A percentile compares a stretch with the other conserved stretches of the same genome.
Evolutionary conservation across 257 asterid genomes (phyloP).

Genomic region (Przewalskia tangutica): DNA sequence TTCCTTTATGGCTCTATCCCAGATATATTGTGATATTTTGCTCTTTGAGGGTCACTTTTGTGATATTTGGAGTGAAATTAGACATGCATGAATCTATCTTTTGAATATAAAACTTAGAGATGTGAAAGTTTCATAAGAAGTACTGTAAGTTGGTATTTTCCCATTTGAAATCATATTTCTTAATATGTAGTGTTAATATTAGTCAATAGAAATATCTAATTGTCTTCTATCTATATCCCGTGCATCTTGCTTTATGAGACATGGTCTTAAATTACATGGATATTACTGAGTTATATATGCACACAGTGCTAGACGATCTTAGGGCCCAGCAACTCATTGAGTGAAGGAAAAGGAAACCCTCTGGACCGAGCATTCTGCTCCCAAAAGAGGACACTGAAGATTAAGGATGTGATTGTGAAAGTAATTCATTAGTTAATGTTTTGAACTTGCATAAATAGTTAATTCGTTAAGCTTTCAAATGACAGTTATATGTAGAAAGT

Average conservation of each 20-base stretch:
- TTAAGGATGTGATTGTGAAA: not conserved
- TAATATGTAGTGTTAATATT: no score
- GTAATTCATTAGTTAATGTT: not conserved
- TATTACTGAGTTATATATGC: not conserved
- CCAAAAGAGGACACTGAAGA: not conserved
- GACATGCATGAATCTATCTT: not conserved
- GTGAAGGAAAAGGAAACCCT: not conserved
- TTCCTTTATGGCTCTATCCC: not conserved
- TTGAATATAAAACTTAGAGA: not conserved
- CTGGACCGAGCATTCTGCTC: not conserved
- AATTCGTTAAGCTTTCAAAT: not conserved
- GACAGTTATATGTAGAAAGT: not conserved
- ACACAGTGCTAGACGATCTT: not conserved
- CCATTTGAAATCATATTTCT: not conserved
- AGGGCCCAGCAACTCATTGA: not conserved
- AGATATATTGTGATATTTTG: not conserved
- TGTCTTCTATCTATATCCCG: not conserved
- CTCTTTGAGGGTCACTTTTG: not conserved
- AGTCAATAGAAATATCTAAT: not conserved
- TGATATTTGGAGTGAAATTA: not conserved
- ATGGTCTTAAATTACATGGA: slow-evolving; percentile 1
- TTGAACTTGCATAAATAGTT: not conserved
- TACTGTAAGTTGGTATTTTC: not conserved
- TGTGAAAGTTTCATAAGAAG: not conserved
- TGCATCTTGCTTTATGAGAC: not conserved